A percentile compares a stretch with the other conserved stretches of the same genome.
Evolutionary conservation across 148 eudicot genomes (phyloP).

Genomic region (Arbutus unedo): DNA sequence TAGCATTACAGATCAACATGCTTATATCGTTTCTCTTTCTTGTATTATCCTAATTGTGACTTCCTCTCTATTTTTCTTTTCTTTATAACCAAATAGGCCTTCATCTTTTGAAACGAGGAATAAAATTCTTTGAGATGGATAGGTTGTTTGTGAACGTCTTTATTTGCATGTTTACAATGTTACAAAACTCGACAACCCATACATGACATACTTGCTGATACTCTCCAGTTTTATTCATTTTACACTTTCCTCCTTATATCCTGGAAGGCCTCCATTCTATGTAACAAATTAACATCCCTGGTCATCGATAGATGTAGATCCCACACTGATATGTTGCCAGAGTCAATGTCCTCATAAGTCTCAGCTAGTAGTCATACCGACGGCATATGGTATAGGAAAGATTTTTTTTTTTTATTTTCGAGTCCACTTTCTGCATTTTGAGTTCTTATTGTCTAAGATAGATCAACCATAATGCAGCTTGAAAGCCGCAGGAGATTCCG

Average conservation of each 20-base stretch:
- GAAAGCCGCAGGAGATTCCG: slow-evolving; percentile 92
- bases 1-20: neutral
- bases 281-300: neutral
- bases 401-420: neutral
- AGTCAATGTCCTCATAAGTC: neutral
- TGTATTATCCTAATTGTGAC: neutral
- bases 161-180: neutral
- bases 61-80: neutral
- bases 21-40: slow-evolving; percentile 11
- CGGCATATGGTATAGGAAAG: neutral
- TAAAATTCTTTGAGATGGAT: neutral
- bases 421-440: neutral
- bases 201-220: neutral
- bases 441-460: slow-evolving; percentile 7
- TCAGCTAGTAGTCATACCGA: neutral
- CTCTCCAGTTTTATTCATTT: neutral
- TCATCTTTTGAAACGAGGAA: neutral
- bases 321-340: neutral
- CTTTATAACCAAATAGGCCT: neutral
- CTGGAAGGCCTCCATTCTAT: neutral
- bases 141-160: neutral
- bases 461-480: slow-evolving; percentile 48
- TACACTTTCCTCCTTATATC: neutral
- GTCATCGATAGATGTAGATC: neutral
- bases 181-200: neutral